Evolutionary conservation across 176 grass and related monocot species (phyloP), one percentile per base, ranked within the genome.

Genomic region (Aegilops bicornis): DNA sequence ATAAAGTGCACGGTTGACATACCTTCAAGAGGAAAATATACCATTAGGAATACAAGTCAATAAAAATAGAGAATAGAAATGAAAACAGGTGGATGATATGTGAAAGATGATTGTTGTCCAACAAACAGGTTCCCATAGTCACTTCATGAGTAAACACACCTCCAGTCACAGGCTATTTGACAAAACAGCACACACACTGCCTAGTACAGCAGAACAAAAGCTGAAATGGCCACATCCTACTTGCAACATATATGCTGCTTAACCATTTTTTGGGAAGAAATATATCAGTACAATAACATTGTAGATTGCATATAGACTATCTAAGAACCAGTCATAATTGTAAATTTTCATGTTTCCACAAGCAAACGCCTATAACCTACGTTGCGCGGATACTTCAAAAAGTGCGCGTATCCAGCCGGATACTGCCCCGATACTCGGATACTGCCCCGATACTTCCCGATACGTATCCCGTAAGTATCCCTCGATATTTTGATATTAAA

Each of bases 1-100:
- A 93, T 99, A 96, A 14, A 99, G 89, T 81, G 97, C 97, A 74
- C 97, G 94, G 81, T 94, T 94, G 70, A 97, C 97, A 66, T 99
- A 99, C 94, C 97, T 99, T 91, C 82, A 87, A 85, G 60, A 81
- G 7, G 5, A 83, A 82, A 74, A 83, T 76, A 83, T 76, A 69
- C 37, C 76, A 59, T 89, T 42, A 79, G 37, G 25, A 60, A 84
- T 24, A 79, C 10, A 89, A 42, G 45, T 29, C 17, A 83, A 83
- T 19, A 12, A 79, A 84, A 43, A 54, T 58, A 61, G 25, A 73
- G 15, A 66, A 65, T 32, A 54, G 14, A 64, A 52, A 81, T 62
- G 76, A 50, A 14, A 77, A 29, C 25, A 84, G 5, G n/a, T 87
- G 35, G 60, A 83, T 36, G 27, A 80, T 56, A 67, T 67, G 19